Conservation (phyloP, 805 yeast species). For the Nakazawaea holstii region DNA sequence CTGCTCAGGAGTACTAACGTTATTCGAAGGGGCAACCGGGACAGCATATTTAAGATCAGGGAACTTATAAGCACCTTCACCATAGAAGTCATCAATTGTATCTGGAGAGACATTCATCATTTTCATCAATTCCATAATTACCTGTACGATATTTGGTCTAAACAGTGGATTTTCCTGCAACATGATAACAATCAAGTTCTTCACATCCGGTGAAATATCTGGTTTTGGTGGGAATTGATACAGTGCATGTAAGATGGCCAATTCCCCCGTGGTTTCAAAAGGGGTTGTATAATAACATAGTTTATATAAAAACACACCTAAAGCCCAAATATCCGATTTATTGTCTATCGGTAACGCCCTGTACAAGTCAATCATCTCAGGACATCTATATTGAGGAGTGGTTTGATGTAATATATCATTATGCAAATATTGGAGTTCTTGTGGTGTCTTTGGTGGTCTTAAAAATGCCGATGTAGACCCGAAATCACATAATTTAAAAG, state of each 20-base stretch:
- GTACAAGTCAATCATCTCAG: constrained; percentile 92
- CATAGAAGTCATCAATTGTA: constrained; percentile 36
- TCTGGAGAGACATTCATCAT: constrained; percentile 45
- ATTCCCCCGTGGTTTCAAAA: constrained; percentile 74
- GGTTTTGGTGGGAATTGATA: constrained; percentile 74
- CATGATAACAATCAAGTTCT: constrained; percentile 71
- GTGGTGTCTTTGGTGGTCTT: constrained; percentile 69
- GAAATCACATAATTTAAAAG: constrained; percentile 86
- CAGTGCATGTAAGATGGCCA: constrained; percentile 81
- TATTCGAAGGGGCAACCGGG: constrained; percentile 34
- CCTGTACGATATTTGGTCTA: constrained; percentile 86
- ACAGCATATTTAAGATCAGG: constrained; percentile 36
- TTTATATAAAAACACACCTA: constrained; percentile 88
- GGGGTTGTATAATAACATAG: constrained; percentile 92
- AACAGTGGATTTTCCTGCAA: constrained; percentile 75
- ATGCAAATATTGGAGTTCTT: constrained; percentile 69
- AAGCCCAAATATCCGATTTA: constrained; percentile 94
- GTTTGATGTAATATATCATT: constrained; percentile 88
- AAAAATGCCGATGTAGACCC: constrained; percentile 78
- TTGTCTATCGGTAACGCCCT: constrained; percentile 83
- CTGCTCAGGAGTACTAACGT: constrained; percentile 29
- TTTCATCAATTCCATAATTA: constrained; percentile 56
- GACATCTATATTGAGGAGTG: constrained; percentile 92
- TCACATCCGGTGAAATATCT: constrained; percentile 62
- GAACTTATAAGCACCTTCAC: constrained; percentile 23